Percentiles rank a stretch among this genome's conserved stretches.
These are phyloP conservation scores for Coemansia sp. DNA, from an alignment of 192 early-diverging fungal species.

Conservation along the genomic window DNA sequence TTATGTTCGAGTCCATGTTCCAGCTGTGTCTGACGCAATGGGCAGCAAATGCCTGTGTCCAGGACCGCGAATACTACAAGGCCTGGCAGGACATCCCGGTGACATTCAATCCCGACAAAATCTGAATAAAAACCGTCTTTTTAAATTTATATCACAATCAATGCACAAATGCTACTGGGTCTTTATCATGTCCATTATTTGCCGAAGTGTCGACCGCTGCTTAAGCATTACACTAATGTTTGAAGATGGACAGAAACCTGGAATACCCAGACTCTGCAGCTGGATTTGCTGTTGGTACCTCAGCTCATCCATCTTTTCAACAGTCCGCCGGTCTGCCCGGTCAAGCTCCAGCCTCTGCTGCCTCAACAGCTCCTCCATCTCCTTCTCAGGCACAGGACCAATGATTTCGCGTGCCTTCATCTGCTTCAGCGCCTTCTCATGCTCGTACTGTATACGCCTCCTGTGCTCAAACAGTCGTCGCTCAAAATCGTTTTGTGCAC, in stretches of 20 bases:
- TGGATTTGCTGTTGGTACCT: constrained; percentile 44
- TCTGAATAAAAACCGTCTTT: background rate
- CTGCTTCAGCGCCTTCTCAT: constrained; percentile 19
- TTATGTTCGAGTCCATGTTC: constrained; percentile 93
- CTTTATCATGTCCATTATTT: background rate
- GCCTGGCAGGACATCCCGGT: constrained; percentile 74
- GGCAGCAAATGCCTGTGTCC: constrained; percentile 72
- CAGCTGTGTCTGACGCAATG: constrained; percentile 78
- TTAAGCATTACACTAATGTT: constrained; percentile 18
- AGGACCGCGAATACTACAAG: constrained; percentile 84
- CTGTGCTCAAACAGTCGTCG: constrained; percentile 41
- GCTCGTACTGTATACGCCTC: constrained; percentile 27
- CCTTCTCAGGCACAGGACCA: constrained; percentile 16
- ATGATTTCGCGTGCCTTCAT: constrained; percentile 36
- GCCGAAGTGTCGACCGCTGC: constrained; percentile 21
- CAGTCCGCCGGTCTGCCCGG: constrained; percentile 29
- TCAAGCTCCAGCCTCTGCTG: constrained; percentile 31
- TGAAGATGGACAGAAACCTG: constrained; percentile 34
- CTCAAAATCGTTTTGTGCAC: constrained; percentile 45
- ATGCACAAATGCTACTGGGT: background rate
- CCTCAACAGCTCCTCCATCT: constrained; percentile 23
- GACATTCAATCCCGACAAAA: constrained; percentile 45
- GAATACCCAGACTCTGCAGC: constrained; percentile 27
- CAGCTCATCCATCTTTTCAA: constrained; percentile 45
- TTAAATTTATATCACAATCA: background rate